These are phyloP conservation scores for Phytopythium boreale DNA, from an alignment of 352 stramenopile genomes.

Conservation along the genomic window DNA sequence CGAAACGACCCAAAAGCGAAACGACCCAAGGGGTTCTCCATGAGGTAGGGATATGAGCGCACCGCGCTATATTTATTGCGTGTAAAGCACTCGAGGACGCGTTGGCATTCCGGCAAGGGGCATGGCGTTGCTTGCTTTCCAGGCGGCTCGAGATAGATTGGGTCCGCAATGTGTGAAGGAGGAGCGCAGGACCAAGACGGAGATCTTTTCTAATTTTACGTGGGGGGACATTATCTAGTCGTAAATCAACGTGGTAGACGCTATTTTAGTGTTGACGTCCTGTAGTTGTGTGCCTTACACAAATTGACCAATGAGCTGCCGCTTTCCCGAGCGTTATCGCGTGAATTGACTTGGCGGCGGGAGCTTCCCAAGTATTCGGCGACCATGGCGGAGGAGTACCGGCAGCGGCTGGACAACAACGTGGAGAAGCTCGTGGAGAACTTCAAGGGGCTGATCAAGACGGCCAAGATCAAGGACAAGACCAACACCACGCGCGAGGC, in stretches of 20 bases:
- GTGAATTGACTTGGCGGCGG: too few relatives aligned
- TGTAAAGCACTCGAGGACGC: not conserved
- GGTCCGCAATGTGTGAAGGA: too few relatives aligned
- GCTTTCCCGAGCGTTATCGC: too few relatives aligned
- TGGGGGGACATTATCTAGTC: too few relatives aligned
- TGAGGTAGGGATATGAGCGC: not conserved
- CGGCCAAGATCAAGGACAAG: slow-evolving; percentile 77
- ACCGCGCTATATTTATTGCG: not conserved
- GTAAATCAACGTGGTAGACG: not conserved
- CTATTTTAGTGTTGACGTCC: not conserved
- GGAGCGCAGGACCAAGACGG: too few relatives aligned
- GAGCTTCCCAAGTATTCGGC: not conserved
- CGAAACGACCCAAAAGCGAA: not conserved
- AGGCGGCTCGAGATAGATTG: too few relatives aligned
- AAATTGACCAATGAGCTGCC: too few relatives aligned
- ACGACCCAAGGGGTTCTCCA: not conserved
- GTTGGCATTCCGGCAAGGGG: too few relatives aligned
- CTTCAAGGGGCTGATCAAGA: slow-evolving; percentile 83
- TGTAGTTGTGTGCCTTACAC: too few relatives aligned
- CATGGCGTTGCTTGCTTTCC: too few relatives aligned
- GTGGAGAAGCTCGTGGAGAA: slow-evolving; percentile 88
- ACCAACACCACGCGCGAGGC: slow-evolving; percentile 77
- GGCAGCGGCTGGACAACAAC: slow-evolving; percentile 84
- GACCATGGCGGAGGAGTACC: slow-evolving; percentile 81
- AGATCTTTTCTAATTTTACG: too few relatives aligned